Base-by-base conservation (phyloP, 306 rosid genomes). In the Vigna angularis region DNA sequence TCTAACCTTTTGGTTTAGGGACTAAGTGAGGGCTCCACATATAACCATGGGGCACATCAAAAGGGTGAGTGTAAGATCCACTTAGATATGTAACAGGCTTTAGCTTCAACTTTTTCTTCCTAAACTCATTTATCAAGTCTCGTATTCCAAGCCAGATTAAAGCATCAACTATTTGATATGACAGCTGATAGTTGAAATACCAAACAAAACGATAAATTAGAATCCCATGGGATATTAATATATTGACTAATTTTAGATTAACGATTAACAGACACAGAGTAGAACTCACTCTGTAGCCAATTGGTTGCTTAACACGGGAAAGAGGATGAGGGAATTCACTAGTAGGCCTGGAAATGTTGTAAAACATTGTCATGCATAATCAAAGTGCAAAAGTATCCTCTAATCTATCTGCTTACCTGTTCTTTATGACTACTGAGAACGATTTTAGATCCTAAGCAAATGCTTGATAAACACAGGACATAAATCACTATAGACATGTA, bases 21-120 rank as follows among this genome's bases (percentile, higher is more conserved):
- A 95, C 93, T 81, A 95, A 93, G 72, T 91, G 95, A 80, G 98
- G 98, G 81, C 98, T 95, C 98, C 98, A 95, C 66, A 92, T 85
- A 69, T 95, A 95, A 72, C 93, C 91, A 76, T 91, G 67, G 61
- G 98, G 98, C 72, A 92, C 85, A 36, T 89, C 88, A 15, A 74
- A 81, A 56, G 89, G 88, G 73, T 88, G 70, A 75, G 76, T 88
- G 79, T 87, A 78, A 51, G 88, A 79, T 81, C 98, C 92, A 73
- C 93, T 87, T 76, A 92, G 80, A 85, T 92, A 92, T 30, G 97
- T 87, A 28, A 93, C 64, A 44, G 92, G 91, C 80, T 97, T 88
- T 78, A 89, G 85, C 83, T 86, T 91, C 86, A 95, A 84, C 87
- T 34, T 75, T 86, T 88, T 94, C 92, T 88, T 95, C 89, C 98